Percentiles rank a stretch among this genome's conserved stretches.
Evolutionary conservation across 2,329 filamentous ascomycete species (phyloP).

Genomic region (Neurospora crassa): DNA sequence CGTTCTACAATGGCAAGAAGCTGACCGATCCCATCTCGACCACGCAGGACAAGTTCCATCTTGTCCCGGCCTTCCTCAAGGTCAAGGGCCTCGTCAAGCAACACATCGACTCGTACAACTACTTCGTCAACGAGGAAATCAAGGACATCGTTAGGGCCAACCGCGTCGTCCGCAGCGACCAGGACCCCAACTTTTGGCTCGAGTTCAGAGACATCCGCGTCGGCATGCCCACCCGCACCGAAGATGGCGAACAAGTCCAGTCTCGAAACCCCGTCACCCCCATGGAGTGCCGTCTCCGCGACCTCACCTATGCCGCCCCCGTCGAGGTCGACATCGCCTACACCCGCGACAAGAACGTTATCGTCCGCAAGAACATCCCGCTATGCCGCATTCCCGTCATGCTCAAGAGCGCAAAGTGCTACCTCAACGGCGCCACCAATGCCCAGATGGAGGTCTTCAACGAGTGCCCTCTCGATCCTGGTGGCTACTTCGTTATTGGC

Average conservation of each 20-base stretch:
- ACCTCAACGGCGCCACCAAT: constrained; percentile 74
- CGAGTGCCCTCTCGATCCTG: constrained; percentile 91
- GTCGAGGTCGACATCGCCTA: constrained; percentile 91
- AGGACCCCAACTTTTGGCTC: constrained; percentile 86
- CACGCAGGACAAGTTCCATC: constrained; percentile 86
- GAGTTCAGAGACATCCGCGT: constrained; percentile 90
- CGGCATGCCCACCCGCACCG: constrained; percentile 67
- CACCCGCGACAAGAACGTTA: constrained; percentile 66
- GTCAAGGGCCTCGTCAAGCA: constrained; percentile 56
- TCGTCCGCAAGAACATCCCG: constrained; percentile 65
- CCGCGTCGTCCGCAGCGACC: constrained; percentile 78
- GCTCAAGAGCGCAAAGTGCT: constrained; percentile 91
- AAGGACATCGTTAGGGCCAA: constrained; percentile 95
- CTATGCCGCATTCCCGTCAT: constrained; percentile 94
- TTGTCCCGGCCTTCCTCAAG: constrained; percentile 94
- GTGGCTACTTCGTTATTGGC: constrained; percentile 95
- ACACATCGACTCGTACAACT: constrained; percentile 98
- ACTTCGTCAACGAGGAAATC: constrained; percentile 92
- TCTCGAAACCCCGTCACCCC: constrained; percentile 72
- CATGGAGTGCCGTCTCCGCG: constrained; percentile 90
- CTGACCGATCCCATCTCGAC: constrained; percentile 55
- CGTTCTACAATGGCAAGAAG: constrained; percentile 60
- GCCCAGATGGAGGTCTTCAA: constrained; percentile 84
- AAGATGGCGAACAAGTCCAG: constrained; percentile 57
- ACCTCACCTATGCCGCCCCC: constrained; percentile 96